Base-by-base conservation (phyloP, 2,329 filamentous ascomycete genomes). In the Beauveria brongniartii region DNA sequence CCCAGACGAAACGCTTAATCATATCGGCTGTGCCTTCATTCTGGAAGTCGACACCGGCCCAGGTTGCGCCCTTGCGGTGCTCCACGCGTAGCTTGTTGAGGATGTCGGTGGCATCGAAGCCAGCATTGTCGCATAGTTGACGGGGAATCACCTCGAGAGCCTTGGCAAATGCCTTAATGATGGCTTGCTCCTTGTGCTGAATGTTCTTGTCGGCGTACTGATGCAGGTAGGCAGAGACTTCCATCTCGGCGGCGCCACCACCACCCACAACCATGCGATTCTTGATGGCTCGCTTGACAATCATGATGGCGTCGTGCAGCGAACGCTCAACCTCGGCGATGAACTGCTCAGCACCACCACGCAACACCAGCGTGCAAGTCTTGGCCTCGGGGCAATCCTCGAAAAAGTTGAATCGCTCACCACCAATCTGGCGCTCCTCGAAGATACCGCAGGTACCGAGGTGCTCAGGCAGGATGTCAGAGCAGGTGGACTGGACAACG, bases 221-320 rank as follows among this genome's bases (percentile, higher is more conserved):
- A 80, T 97, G 92, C 65, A 99, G 85, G 77, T 96, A 95, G 44
- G 92, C 89, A 7, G 92, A 97, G 57, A 97, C 77, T 75, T 97
- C 94, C 93, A 99, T 97, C 81, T 99, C 94, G 69, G 83, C 87
- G 20, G 94, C 93, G 73, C 94, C 94, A 69, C 94, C 94, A 69
- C 94, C 94, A 51, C 92, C 94, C 28, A 99, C 94, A 66, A 99
- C 96, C 72, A 85, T 90, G 71, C 88, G 88, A 81, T 97, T 96
- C 80, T 91, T 91, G 76, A 97, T 91, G 30, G 94, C 91, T 64
- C 95, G 92, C 85, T 97, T 97, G 72, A 99, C 94, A 70, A 99
- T 96, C 94, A 99, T 99, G 77, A 99, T 97, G 68, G 94, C 94
- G 71, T 99, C 94, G 81, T 99, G 94, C 67, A 99, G 84, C 72